Base-by-base conservation (phyloP, 208 protist genomes). In the Leishmania tarentolae region DNA sequence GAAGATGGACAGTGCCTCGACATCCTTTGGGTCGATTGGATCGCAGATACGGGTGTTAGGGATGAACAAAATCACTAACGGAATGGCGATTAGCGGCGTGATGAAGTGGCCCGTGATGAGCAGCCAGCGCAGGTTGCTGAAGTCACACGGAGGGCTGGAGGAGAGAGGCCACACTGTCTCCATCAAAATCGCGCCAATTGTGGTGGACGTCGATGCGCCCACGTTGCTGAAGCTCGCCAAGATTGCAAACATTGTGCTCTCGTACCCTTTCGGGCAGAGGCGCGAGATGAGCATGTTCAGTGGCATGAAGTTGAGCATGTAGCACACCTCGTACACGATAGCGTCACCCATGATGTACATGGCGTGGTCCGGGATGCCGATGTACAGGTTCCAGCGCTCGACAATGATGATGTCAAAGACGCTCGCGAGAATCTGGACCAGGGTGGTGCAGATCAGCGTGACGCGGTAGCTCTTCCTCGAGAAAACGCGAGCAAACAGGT, bases 151-250 rank as follows among this genome's bases (percentile, higher is more conserved):
- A 0, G 76, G 59, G 42, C 76, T 76, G 28, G 82, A 78, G n/a
- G 78, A 35, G 19, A 97, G 83, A 7, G 88, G 88, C 83, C 82
- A 91, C 44, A 88, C 80, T 35, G 83, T 80, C 71, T 93, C 88
- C 73, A 94, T 91, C 75, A 95, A 59, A 24, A 93, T 77, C 50
- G 87, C 83, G 21, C 90, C 92, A 76, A 93, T 86, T 3, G 85
- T 89, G 35, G 66, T 74, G n/a, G 90, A 81, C 42, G 91, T 87
- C 57, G 83, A 83, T 47, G 73, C 75, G 42, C 92, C 92, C 76
- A 97, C 82, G 86, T 96, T 95, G 59, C 89, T 83, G 75, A 92
- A 94, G 37, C 92, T 93, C 35, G 92, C 94, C 59, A 97, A 84
- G 37, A 96, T 79, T 8, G 94, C 90, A 63, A 90, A 96, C 74